Conservation (phyloP, 1,284 basidiomycete genomes). For the Afroboletus lepidellus region DNA sequence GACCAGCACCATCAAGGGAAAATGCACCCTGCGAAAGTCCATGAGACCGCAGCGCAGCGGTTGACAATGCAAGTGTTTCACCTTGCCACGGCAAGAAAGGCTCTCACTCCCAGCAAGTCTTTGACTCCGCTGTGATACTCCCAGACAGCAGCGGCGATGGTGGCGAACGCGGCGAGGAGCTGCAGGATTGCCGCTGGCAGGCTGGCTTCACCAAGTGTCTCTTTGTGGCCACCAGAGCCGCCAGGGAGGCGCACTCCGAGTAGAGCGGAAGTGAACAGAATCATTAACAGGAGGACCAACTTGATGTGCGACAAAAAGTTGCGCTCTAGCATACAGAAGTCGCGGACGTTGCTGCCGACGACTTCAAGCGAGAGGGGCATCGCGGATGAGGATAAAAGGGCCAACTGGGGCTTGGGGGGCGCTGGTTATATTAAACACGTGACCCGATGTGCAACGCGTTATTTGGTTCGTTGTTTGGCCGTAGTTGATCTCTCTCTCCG, state of each 20-base stretch:
- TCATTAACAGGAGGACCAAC: slow-evolving; percentile 59
- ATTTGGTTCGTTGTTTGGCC: slow-evolving; percentile 44
- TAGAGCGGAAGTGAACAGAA: slow-evolving; percentile 62
- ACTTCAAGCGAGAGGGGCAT: slow-evolving; percentile 33
- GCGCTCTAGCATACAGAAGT: slow-evolving; percentile 74
- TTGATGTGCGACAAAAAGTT: slow-evolving; percentile 68
- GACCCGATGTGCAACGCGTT: slow-evolving; percentile 26
- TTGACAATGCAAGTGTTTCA: slow-evolving; percentile 36
- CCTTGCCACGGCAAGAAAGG: slow-evolving; percentile 60
- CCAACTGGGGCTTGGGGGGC: not conserved
- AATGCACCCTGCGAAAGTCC: slow-evolving; percentile 43
- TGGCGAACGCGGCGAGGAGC: slow-evolving; percentile 50
- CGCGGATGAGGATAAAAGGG: not conserved
- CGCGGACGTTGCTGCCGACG: slow-evolving; percentile 53
- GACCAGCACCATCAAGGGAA: slow-evolving; percentile 49
- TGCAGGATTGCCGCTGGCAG: slow-evolving; percentile 40
- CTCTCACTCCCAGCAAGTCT: slow-evolving; percentile 54
- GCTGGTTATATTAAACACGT: slow-evolving; percentile 9
- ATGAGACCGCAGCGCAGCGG: slow-evolving; percentile 14
- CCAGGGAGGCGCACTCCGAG: slow-evolving; percentile 57
- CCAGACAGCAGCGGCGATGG: slow-evolving; percentile 57
- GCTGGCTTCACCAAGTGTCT: slow-evolving; percentile 16
- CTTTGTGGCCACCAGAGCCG: slow-evolving; percentile 14
- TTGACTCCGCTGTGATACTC: slow-evolving; percentile 59
- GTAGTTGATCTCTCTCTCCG: slow-evolving; percentile 36